phyloP scores from a whole-genome alignment of 768 basidiomycete genomes.

The Kwoniella shandongensis region DNA sequence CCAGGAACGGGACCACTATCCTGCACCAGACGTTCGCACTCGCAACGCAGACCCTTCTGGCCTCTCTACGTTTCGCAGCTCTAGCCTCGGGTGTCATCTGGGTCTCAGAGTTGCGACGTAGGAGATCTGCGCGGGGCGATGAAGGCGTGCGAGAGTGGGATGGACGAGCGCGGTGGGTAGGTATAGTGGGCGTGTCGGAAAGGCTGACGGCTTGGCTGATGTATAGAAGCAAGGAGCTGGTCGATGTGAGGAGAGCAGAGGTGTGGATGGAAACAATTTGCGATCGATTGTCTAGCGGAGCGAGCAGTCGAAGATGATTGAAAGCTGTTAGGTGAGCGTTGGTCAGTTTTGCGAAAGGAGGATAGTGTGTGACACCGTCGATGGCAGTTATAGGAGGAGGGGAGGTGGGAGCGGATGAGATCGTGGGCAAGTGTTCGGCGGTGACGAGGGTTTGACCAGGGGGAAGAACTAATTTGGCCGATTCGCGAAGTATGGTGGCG shows the following conservation, averaged over 20 bases:
- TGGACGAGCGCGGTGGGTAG: conserved; percentile 12
- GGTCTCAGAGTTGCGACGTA: conserved; percentile 40
- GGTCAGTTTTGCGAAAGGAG: conserved; percentile 69
- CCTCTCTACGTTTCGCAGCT: conserved; percentile 26
- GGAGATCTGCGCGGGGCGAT: conserved; percentile 36
- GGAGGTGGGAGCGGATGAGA: conserved; percentile 48
- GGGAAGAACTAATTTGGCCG: conserved; percentile 28
- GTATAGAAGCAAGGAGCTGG: conserved; percentile 13
- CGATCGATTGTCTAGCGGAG: conserved; percentile 62
- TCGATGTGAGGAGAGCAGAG: conserved; percentile 18
- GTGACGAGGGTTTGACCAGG: conserved; percentile 41
- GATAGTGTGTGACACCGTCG: conserved; percentile 63
- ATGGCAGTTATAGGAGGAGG: conserved; percentile 57
- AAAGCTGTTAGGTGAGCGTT: conserved; percentile 73
- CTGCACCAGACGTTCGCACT: conserved; percentile 29
- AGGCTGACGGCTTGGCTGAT: conserved; percentile 11
- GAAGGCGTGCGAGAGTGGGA: conserved; percentile 29
- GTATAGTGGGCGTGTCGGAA: neutral
- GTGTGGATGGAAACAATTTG: conserved; percentile 18
- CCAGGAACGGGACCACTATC: conserved; percentile 19
- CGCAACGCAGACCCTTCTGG: conserved; percentile 23
- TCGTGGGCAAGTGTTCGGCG: conserved; percentile 22
- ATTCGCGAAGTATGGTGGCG: conserved; percentile 30
- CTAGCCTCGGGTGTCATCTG: conserved; percentile 33
- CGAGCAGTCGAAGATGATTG: conserved; percentile 78